These are phyloP conservation scores for Spathaspora hagerdaliae DNA, from an alignment of 805 yeast species.

Conservation along the genomic window DNA sequence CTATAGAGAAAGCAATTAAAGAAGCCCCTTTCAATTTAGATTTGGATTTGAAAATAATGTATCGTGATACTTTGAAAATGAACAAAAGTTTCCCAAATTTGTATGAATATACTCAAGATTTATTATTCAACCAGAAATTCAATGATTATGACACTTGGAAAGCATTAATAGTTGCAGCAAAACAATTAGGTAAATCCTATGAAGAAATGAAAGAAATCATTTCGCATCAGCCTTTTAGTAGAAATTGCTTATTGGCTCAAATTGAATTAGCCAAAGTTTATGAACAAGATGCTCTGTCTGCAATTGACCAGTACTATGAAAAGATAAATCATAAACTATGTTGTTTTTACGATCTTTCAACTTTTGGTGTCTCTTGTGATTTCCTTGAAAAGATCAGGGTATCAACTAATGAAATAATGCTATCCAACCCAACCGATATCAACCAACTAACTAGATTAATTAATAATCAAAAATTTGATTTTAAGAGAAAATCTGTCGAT, in stretches of 20 bases:
- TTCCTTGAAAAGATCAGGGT: conserved; percentile 17
- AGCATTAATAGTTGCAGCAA: conserved; percentile 44
- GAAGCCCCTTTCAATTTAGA: conserved; percentile 34
- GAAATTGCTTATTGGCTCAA: conserved; percentile 28
- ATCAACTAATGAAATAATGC: conserved; percentile 11
- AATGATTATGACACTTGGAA: conserved; percentile 83
- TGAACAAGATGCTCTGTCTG: conserved; percentile 17
- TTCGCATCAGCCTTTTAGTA: conserved; percentile 9
- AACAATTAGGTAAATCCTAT: conserved; percentile 25
- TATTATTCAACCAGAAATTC: conserved; percentile 45
- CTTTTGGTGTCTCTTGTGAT: conserved; percentile 14
- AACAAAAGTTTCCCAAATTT: conserved; percentile 43
- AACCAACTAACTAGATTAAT: conserved; percentile 22
- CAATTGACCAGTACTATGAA: conserved; percentile 40
- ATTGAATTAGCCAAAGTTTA: conserved; percentile 21
- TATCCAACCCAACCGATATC: conserved; percentile 7
- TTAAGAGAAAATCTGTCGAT: conserved; percentile 8
- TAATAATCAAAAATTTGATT: conserved; percentile 45
- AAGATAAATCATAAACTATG: conserved; percentile 55
- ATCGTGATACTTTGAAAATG: conserved; percentile 44
- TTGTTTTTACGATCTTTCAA: conserved; percentile 57
- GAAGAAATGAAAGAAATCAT: conserved; percentile 21
- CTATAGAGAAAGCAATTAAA: conserved; percentile 13
- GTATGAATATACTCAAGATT: conserved; percentile 30
- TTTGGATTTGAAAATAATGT: conserved; percentile 58